Evolutionary conservation across 2,329 filamentous ascomycete genomes (phyloP), one percentile per base, ranked within the genome.

Genomic region (Fusarium camptoceras): DNA sequence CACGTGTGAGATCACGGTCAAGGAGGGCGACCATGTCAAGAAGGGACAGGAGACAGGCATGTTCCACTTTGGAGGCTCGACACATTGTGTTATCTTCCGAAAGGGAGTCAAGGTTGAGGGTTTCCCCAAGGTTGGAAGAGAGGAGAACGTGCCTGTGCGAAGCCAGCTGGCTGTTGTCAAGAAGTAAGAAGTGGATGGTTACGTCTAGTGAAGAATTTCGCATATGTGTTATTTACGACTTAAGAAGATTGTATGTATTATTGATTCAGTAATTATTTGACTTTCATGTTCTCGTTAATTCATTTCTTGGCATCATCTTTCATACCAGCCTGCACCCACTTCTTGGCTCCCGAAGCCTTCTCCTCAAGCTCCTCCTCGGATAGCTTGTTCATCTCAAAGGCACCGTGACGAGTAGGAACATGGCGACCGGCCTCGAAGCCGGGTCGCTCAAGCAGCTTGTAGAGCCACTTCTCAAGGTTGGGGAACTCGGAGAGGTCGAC

Each of bases 31-130:
- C 76, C 83, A 85, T 55, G 75, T 94, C 18, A 82, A 83, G 55
- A 94, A 93, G 82, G 92, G 92, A 2, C 87, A 93, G 7, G 81
- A 93, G 80, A 83, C 89, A 41, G 92, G 92, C 43, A 93, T 93
- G 91, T 94, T 94, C 79, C 92, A 94, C 75, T 94, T 91, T 76
- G 92, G 92, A n/a, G 92, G 92, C 0, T 90, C 87, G 9, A 89
- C 88, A 2, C 88, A 92, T 75, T 92, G 89, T 72, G 75, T 94
- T 71, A 75, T 94, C 5, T 93, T 94, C 80, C 79, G 87, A 27
- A 83, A 86, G 67, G 85, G 82, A 0, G 86, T 90, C 31, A 80
- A 83, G 56, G 64, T 88, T 0, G 76, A 81, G 3, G 81, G 76
- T 0, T 78, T 83, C 37, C 82, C 81, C 0, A 67, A 77, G 55